phyloP scores from a whole-genome alignment of 768 basidiomycete genomes.

The Podaxis sp. region DNA sequence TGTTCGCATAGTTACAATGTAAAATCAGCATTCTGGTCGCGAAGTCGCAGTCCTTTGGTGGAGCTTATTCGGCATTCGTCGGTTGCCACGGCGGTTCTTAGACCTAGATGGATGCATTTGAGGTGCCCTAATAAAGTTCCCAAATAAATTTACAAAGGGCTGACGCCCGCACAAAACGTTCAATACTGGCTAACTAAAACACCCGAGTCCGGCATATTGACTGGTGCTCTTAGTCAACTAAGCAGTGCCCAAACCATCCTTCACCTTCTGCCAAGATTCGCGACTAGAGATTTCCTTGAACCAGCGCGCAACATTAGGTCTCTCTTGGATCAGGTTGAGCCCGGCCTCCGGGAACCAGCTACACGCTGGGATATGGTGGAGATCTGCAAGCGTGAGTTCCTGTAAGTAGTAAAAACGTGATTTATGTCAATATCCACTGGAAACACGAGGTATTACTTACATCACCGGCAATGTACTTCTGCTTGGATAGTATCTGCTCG shows the following conservation, averaged over 20 bases:
- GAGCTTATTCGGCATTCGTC: no score
- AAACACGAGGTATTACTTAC: constrained; percentile 19
- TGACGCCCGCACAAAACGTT: no score
- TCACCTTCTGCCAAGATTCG: constrained; percentile 49
- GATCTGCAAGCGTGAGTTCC: constrained; percentile 45
- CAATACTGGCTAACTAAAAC: not conserved
- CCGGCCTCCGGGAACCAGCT: constrained; percentile 22
- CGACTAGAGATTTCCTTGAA: constrained; percentile 37
- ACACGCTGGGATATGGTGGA: constrained; percentile 46
- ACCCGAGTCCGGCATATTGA: not conserved
- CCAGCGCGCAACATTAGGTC: constrained; percentile 43
- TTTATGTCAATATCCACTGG: not conserved
- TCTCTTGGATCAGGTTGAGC: constrained; percentile 28
- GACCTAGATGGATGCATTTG: no score
- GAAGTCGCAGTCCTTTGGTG: no score
- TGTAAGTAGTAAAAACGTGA: constrained; percentile 15
- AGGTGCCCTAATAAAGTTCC: no score
- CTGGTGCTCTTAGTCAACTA: not conserved
- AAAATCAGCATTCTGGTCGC: no score
- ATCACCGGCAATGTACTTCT: constrained; percentile 47
- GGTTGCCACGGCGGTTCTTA: no score
- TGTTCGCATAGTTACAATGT: no score
- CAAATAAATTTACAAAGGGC: no score
- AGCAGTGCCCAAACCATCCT: constrained; percentile 16
- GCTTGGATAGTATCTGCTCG: constrained; percentile 47